phyloP scores from a whole-genome alignment of 75 land plant species.

The Azolla pinnata region DNA sequence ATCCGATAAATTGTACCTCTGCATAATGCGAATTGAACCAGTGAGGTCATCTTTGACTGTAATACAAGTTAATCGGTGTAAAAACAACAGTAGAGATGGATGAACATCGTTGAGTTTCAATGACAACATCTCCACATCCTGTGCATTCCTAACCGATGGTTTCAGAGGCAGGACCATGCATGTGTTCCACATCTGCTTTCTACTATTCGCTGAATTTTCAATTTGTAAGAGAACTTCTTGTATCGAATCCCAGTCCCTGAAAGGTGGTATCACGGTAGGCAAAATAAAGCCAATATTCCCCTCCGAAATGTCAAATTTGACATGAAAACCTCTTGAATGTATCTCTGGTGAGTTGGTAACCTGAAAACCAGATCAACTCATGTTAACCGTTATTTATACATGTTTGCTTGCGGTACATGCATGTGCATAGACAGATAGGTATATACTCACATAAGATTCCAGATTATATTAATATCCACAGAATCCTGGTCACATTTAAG shows the following conservation, averaged over 20 bases:
- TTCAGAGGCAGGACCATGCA: slow-evolving; percentile 84
- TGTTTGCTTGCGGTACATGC: too few relatives aligned
- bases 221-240: slow-evolving; percentile 14
- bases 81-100: slow-evolving; percentile 80
- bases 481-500: too few relatives aligned
- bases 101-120: slow-evolving; percentile 75
- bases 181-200: slow-evolving; percentile 52
- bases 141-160: slow-evolving; percentile 28
- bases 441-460: too few relatives aligned
- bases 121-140: slow-evolving; percentile 33
- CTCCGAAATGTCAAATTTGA: slow-evolving; percentile 85
- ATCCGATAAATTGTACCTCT: slow-evolving; percentile 52
- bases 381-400: too few relatives aligned
- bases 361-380: slow-evolving; percentile 25
- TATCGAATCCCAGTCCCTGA: slow-evolving; percentile 27
- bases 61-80: slow-evolving; percentile 64
- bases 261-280: slow-evolving; percentile 53
- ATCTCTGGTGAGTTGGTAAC: slow-evolving; percentile 89
- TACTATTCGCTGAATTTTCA: slow-evolving; percentile 7
- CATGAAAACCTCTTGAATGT: slow-evolving; percentile 96
- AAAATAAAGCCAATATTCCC: slow-evolving; percentile 86
- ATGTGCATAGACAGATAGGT: too few relatives aligned
- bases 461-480: too few relatives aligned
- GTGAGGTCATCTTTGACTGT: slow-evolving; percentile 48
- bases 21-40: slow-evolving; percentile 46